A percentile compares a stretch with the other conserved stretches of the same genome.
phyloP scores from a whole-genome alignment of 176 grass and related monocot species.

The Pontederia paniculata region DNA sequence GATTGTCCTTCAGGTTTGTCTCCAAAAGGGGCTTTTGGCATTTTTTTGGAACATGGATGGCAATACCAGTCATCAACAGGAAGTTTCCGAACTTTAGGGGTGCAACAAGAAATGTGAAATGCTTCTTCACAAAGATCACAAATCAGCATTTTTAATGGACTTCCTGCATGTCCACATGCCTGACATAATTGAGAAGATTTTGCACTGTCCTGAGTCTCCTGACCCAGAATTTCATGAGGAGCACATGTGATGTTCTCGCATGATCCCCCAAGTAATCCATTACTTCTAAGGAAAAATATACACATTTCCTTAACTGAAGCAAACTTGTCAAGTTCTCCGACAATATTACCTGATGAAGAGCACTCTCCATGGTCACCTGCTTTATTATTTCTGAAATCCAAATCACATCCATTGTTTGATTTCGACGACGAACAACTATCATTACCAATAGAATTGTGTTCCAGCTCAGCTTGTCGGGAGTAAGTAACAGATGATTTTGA shows the following conservation, averaged over 20 bases:
- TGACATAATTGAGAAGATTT: constrained; percentile 43
- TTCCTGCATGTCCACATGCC: constrained; percentile 33
- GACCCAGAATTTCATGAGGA: constrained; percentile 19
- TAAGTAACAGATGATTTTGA: not conserved
- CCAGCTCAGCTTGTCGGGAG: not conserved
- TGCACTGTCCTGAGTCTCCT: constrained; percentile 23
- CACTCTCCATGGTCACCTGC: constrained; percentile 32
- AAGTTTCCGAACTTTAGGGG: constrained; percentile 22
- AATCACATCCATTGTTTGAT: constrained; percentile 23
- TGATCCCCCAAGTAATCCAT: constrained; percentile 37
- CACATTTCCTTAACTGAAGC: constrained; percentile 60
- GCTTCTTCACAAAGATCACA: constrained; percentile 83
- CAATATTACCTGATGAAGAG: constrained; percentile 31
- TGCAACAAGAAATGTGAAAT: constrained; percentile 79
- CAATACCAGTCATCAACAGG: constrained; percentile 65
- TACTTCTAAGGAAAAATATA: constrained; percentile 47
- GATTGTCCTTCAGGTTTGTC: constrained; percentile 3
- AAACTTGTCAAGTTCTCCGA: constrained; percentile 26
- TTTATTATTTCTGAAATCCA: constrained; percentile 20
- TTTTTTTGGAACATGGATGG: constrained; percentile 41
- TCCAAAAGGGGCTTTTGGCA: constrained; percentile 18
- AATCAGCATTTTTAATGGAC: constrained; percentile 64
- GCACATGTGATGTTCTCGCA: constrained; percentile 6
- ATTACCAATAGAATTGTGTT: constrained; percentile 17
- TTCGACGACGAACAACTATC: constrained; percentile 10